Evolutionary conservation across 768 basidiomycete genomes (phyloP).

Genomic region (Xerocomellus chrysenteron): DNA sequence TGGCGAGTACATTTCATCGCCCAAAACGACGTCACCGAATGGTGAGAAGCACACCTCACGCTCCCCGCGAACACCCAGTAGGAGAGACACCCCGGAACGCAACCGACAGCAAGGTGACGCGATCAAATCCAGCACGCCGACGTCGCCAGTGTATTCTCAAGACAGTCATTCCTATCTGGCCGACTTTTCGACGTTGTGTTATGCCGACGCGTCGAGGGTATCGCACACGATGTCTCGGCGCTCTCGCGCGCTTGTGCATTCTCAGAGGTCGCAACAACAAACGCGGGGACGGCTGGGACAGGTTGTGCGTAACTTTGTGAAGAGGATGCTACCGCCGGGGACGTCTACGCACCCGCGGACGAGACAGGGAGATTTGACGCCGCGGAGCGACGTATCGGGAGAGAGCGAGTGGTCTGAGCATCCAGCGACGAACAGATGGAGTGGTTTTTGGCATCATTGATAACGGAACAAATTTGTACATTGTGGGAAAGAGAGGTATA

Average conservation of each 20-base stretch:
- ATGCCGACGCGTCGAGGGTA: background rate
- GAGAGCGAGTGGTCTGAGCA: slow-evolving; percentile 16
- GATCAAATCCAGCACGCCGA: background rate
- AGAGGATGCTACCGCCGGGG: slow-evolving; percentile 16
- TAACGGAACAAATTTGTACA: no score
- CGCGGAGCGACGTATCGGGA: background rate
- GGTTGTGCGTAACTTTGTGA: slow-evolving; percentile 24
- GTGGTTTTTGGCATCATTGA: slow-evolving; percentile 20
- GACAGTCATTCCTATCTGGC: slow-evolving; percentile 6
- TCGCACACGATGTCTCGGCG: background rate
- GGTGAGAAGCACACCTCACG: background rate
- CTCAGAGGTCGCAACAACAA: background rate
- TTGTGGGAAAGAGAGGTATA: no score
- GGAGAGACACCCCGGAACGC: background rate
- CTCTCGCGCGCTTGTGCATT: background rate
- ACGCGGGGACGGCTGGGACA: slow-evolving; percentile 19
- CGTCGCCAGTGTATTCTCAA: slow-evolving; percentile 1
- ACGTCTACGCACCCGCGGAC: no score
- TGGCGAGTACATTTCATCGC: background rate
- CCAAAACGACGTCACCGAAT: background rate
- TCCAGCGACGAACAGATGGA: slow-evolving; percentile 15
- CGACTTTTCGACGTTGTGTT: slow-evolving; percentile 17
- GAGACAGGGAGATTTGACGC: no score
- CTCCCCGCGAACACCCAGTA: background rate
- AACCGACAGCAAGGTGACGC: background rate